These are phyloP conservation scores for Aspergillus sp. DNA, from an alignment of 2,329 filamentous ascomycete genomes.

Conservation along the genomic window DNA sequence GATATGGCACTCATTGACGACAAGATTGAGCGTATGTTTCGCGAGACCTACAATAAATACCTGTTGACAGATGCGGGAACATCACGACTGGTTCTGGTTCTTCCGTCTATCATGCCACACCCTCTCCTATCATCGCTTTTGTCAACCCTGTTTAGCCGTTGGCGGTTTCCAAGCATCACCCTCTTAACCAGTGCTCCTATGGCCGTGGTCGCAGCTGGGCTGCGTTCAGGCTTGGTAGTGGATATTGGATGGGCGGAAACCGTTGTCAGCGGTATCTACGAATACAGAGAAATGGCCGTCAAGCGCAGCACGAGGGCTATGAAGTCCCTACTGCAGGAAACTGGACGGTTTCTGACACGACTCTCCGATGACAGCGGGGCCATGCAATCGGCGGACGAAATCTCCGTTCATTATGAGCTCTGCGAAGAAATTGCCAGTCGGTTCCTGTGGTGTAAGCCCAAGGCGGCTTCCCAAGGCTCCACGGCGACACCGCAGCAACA, in stretches of 20 bases:
- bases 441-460: conserved; percentile 71
- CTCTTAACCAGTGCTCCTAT: conserved; percentile 77
- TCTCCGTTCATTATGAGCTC: conserved; percentile 68
- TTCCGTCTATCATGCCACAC: conserved; percentile 76
- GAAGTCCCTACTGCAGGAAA: conserved; percentile 68
- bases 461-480: conserved; percentile 7
- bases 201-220: conserved; percentile 72
- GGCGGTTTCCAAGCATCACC: conserved; percentile 77
- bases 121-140: conserved; percentile 74
- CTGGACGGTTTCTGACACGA: conserved; percentile 52
- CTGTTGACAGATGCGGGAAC: conserved; percentile 63
- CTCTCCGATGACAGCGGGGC: conserved; percentile 27
- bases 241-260: conserved; percentile 95
- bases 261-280: conserved; percentile 80
- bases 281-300: conserved; percentile 78
- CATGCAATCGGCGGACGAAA: conserved; percentile 37
- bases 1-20: conserved; percentile 82
- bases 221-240: conserved; percentile 81
- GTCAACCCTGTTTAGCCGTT: conserved; percentile 76
- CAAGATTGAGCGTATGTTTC: conserved; percentile 78
- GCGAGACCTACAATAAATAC: conserved; percentile 80
- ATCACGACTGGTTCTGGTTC: conserved; percentile 70
- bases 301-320: conserved; percentile 73
- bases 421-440: conserved; percentile 77
- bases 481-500: neutral